Percentiles rank a stretch among this genome's conserved stretches.
Evolutionary conservation across 495 filamentous ascomycete genomes (phyloP).

Genomic region (Xylaria scruposa): DNA sequence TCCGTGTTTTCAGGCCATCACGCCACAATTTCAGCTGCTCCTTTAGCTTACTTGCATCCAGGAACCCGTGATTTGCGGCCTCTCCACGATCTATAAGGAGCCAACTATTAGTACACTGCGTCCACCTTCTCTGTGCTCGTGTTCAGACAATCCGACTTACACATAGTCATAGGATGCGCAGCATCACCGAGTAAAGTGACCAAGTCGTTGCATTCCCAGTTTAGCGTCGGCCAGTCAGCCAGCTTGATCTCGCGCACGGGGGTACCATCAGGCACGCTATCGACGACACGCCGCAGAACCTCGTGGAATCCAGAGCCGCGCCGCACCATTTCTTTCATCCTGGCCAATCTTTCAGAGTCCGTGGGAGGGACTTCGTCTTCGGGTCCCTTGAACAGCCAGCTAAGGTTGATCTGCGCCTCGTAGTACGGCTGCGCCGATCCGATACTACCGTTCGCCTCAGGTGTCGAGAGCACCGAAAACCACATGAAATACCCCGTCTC

Average conservation of each 20-base stretch:
- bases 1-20: constrained; percentile 3
- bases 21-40: constrained; percentile 32
- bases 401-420: constrained; percentile 51
- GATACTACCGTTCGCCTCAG: constrained; percentile 48
- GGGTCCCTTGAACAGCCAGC: constrained; percentile 45
- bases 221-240: constrained; percentile 55
- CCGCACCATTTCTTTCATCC: constrained; percentile 59
- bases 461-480: constrained; percentile 57
- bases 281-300: constrained; percentile 53
- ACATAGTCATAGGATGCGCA: constrained; percentile 66
- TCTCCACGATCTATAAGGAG: constrained; percentile 55
- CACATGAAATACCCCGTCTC: constrained; percentile 61
- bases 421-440: constrained; percentile 28
- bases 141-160: constrained; percentile 33
- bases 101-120: constrained; percentile 31
- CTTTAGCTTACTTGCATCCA: neutral
- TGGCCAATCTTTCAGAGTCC: constrained; percentile 47
- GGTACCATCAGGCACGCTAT: constrained; percentile 54
- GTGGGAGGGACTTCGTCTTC: constrained; percentile 45
- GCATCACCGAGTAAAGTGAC: constrained; percentile 62
- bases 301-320: constrained; percentile 49
- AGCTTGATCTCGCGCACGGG: constrained; percentile 55
- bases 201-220: constrained; percentile 49
- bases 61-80: constrained; percentile 61
- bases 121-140: constrained; percentile 35